A percentile compares a stretch with the other conserved stretches of the same genome.
phyloP scores from a whole-genome alignment of 2,329 filamentous ascomycete species.

The Cadophora sp. region DNA sequence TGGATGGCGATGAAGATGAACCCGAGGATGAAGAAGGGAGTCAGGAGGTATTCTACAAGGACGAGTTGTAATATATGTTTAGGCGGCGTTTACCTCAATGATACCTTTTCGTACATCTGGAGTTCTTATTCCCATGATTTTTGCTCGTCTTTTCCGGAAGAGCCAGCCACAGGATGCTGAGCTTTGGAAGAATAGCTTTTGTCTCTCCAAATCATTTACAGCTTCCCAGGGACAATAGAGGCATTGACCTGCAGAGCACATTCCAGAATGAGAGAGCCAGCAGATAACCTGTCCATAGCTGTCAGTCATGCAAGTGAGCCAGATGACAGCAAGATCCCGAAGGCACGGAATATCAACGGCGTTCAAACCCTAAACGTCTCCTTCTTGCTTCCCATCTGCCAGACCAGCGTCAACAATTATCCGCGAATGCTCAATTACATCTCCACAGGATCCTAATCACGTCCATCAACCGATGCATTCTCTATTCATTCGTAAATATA shows the following conservation, averaged over 20 bases:
- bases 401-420: not conserved
- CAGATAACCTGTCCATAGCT: too few relatives aligned
- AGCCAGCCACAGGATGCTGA: too few relatives aligned
- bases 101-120: conserved; percentile 5
- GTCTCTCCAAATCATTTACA: too few relatives aligned
- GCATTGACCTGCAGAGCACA: too few relatives aligned
- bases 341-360: not conserved
- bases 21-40: conserved; percentile 50
- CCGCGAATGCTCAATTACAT: not conserved
- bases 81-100: not conserved
- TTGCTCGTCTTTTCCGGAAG: too few relatives aligned
- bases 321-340: not conserved
- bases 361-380: not conserved
- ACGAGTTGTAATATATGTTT: conserved; percentile 52
- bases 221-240: too few relatives aligned
- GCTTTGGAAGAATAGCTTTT: too few relatives aligned
- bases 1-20: conserved; percentile 63
- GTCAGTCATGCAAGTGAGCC: not conserved
- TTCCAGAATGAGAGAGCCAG: too few relatives aligned
- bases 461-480: conserved; percentile 26
- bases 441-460: not conserved
- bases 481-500: conserved; percentile 31
- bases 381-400: not conserved
- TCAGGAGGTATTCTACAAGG: conserved; percentile 56
- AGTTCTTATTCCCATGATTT: too few relatives aligned